Conservation (phyloP, 2,329 filamentous ascomycete genomes). For the Parasarocladium wereldwijsianum region DNA sequence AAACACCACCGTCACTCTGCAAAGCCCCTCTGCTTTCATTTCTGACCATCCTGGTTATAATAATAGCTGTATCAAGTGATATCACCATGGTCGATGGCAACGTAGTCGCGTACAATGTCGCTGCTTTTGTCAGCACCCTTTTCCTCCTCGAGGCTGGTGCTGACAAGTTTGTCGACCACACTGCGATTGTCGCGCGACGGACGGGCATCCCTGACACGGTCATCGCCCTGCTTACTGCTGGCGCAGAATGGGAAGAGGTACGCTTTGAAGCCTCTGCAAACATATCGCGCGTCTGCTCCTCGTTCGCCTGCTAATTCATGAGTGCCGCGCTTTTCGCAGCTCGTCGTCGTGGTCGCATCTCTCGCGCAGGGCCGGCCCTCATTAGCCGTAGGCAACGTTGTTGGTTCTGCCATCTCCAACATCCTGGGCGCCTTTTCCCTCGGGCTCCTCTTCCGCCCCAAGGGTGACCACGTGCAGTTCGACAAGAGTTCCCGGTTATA, state of each 20-base stretch:
- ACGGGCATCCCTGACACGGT: conserved; percentile 29
- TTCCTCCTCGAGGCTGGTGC: no score
- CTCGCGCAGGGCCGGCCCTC: conserved; percentile 28
- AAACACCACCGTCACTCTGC: no score
- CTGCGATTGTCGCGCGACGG: conserved; percentile 28
- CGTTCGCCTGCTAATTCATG: conserved; percentile 7
- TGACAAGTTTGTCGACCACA: conserved; percentile 37
- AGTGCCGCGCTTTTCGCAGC: conserved; percentile 9
- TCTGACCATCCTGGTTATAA: no score
- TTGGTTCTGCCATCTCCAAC: conserved; percentile 39
- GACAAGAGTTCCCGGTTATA: conserved; percentile 34
- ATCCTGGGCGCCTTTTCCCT: conserved; percentile 40
- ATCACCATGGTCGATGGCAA: no score
- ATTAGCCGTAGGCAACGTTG: conserved; percentile 36
- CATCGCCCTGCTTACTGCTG: conserved; percentile 35
- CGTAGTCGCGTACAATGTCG: no score
- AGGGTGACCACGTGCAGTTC: conserved; percentile 15
- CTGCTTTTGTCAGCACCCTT: conserved; percentile 25
- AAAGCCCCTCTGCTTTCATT: no score
- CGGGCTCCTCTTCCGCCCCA: conserved; percentile 27
- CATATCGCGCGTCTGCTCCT: no score
- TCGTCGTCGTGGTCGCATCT: conserved; percentile 32
- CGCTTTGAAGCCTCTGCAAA: no score
- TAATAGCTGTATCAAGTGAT: no score
- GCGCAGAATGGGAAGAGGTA: conserved; percentile 42